Evolutionary conservation across 345 rosid genomes (phyloP).

Genomic region (Citrus medica): DNA sequence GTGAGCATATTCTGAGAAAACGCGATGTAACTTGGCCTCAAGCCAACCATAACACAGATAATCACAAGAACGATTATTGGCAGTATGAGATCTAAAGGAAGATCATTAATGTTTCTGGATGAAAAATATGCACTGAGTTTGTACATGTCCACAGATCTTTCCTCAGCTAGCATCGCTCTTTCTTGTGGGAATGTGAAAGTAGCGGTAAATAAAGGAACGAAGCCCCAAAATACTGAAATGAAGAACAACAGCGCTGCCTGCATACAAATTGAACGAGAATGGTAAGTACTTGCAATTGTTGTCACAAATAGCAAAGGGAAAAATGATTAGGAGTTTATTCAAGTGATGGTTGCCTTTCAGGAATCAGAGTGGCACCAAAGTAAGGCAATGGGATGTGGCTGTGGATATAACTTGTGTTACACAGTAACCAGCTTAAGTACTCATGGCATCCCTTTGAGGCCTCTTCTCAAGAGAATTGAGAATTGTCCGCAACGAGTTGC

Average conservation of each 20-base stretch:
- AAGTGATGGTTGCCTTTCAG: constrained; percentile 21
- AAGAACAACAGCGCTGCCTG: constrained; percentile 36
- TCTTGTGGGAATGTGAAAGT: constrained; percentile 38
- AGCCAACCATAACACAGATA: constrained; percentile 29
- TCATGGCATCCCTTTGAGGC: no score
- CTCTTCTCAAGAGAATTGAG: no score
- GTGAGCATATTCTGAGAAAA: constrained; percentile 28
- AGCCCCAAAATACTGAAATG: constrained; percentile 36
- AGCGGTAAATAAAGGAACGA: constrained; percentile 29
- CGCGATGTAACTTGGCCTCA: constrained; percentile 16
- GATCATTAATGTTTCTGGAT: constrained; percentile 27
- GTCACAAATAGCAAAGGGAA: not conserved
- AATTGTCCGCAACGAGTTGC: no score
- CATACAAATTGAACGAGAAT: not conserved
- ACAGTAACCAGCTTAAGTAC: no score
- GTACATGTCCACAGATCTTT: constrained; percentile 37
- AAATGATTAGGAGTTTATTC: no score
- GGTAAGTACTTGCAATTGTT: not conserved
- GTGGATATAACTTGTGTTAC: no score
- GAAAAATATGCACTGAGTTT: constrained; percentile 29
- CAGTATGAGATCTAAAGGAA: constrained; percentile 30
- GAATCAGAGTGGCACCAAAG: constrained; percentile 33
- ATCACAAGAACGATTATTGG: constrained; percentile 23
- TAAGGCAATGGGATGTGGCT: not conserved
- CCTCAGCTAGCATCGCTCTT: constrained; percentile 32